Evolutionary conservation across 2,329 filamentous ascomycete species (phyloP).

Genomic region (Trichoderma atrobrunneum): DNA sequence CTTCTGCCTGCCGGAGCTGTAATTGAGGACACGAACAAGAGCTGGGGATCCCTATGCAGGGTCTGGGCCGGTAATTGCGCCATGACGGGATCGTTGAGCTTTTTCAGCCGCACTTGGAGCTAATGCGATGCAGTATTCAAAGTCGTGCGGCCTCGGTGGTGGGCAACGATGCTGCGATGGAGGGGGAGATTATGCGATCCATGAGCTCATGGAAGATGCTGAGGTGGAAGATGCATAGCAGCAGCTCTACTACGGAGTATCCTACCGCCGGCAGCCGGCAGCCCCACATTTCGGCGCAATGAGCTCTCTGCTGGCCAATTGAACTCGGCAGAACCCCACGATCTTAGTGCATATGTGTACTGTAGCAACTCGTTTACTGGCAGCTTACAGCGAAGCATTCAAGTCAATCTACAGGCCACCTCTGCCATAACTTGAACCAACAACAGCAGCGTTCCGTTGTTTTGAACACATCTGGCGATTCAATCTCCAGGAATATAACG

Average conservation of each 20-base stretch:
- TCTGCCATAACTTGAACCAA: conserved; percentile 11
- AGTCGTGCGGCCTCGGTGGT: background rate
- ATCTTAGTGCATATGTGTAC: background rate
- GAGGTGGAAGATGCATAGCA: conserved; percentile 1
- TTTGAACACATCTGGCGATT: background rate
- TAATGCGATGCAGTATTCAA: background rate
- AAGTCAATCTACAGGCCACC: conserved; percentile 23
- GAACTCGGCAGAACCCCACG: conserved; percentile 1
- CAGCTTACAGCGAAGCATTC: background rate
- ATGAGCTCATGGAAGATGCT: background rate
- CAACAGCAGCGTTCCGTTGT: background rate
- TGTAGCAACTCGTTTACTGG: background rate
- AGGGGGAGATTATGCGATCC: background rate
- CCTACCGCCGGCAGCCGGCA: conserved; percentile 11
- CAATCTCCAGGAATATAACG: background rate
- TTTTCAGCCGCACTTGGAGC: background rate
- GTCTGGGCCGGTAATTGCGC: conserved; percentile 83
- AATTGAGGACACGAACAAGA: conserved; percentile 67
- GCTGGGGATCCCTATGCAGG: conserved; percentile 96
- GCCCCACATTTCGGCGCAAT: background rate
- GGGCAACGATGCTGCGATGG: conserved; percentile 1
- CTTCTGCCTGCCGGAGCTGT: background rate
- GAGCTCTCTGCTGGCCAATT: background rate
- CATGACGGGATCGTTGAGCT: conserved; percentile 59
- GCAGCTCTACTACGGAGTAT: conserved; percentile 15